A percentile compares a stretch with the other conserved stretches of the same genome.
These are phyloP conservation scores for Diaporthe longicolla DNA, from an alignment of 2,329 filamentous ascomycete species.

Conservation along the genomic window DNA sequence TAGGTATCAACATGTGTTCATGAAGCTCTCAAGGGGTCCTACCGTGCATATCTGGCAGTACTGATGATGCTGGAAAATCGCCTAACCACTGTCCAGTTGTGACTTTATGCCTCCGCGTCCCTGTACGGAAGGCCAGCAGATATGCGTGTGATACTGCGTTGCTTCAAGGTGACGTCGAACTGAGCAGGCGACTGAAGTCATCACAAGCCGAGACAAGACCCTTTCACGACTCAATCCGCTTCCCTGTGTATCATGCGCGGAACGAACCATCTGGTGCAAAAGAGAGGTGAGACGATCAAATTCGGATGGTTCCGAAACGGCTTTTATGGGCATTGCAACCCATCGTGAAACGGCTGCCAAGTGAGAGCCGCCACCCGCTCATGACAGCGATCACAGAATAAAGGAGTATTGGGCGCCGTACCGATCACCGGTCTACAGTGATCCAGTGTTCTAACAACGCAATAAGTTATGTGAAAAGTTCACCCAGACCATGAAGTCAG, in stretches of 20 bases:
- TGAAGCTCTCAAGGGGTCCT: no score
- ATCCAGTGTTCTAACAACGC: neutral
- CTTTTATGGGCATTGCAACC: neutral
- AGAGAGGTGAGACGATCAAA: slow-evolving; percentile 16
- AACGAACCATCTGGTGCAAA: neutral
- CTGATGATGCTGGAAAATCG: no score
- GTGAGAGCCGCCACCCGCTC: neutral
- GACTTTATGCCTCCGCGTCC: no score
- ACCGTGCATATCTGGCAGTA: no score
- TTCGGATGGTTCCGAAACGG: slow-evolving; percentile 39
- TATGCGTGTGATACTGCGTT: neutral
- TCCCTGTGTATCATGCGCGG: neutral
- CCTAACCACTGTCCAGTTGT: no score
- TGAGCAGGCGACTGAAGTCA: neutral
- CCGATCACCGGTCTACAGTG: neutral
- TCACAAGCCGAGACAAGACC: neutral
- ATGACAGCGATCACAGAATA: slow-evolving; percentile 4
- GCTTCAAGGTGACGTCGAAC: neutral
- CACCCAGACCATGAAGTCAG: slow-evolving; percentile 21
- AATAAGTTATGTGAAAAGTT: slow-evolving; percentile 6
- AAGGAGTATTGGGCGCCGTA: neutral
- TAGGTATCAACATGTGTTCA: no score
- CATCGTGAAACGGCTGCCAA: slow-evolving; percentile 35
- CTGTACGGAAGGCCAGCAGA: neutral
- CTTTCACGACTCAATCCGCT: neutral